A percentile compares a stretch with the other conserved stretches of the same genome.
Evolutionary conservation across 129 eudicot genomes (phyloP).

Genomic region (Glebionis coronaria): DNA sequence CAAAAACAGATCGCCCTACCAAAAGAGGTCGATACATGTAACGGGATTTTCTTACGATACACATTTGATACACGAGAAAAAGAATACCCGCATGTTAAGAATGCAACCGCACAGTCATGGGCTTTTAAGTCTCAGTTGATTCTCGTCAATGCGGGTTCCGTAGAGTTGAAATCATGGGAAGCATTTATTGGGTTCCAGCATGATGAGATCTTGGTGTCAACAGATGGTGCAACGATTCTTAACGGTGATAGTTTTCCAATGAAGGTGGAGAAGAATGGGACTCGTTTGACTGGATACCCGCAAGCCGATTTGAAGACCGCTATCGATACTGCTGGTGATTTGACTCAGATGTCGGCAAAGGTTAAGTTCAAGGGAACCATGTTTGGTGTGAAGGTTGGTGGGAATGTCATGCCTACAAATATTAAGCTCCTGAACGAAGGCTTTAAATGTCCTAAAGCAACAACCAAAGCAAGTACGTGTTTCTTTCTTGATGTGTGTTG

Average conservation of each 20-base stretch:
- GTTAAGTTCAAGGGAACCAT: constrained; percentile 56
- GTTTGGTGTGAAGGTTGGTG: constrained; percentile 49
- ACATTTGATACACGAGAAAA: constrained; percentile 49
- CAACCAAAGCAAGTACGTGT: constrained; percentile 37
- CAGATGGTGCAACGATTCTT: constrained; percentile 45
- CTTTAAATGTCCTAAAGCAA: constrained; percentile 65
- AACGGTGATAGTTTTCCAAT: constrained; percentile 59
- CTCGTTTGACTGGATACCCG: constrained; percentile 62
- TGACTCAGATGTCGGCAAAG: constrained; percentile 45
- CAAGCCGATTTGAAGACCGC: constrained; percentile 78
- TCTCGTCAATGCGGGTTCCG: constrained; percentile 54
- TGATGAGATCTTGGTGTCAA: constrained; percentile 59
- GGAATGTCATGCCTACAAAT: constrained; percentile 65
- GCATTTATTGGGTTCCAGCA: constrained; percentile 56
- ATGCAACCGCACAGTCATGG: constrained; percentile 80
- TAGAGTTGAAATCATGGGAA: constrained; percentile 71
- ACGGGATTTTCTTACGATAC: constrained; percentile 66
- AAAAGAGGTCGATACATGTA: constrained; percentile 29
- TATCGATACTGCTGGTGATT: constrained; percentile 74
- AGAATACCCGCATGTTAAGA: constrained; percentile 59
- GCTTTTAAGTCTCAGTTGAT: constrained; percentile 46
- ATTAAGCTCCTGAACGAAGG: constrained; percentile 74
- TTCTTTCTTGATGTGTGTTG: not conserved
- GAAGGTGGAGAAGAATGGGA: constrained; percentile 58
- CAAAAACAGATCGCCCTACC: not conserved